Evolutionary conservation across 192 early-diverging fungal species (phyloP).

Genomic region (Linderina pennispora): DNA sequence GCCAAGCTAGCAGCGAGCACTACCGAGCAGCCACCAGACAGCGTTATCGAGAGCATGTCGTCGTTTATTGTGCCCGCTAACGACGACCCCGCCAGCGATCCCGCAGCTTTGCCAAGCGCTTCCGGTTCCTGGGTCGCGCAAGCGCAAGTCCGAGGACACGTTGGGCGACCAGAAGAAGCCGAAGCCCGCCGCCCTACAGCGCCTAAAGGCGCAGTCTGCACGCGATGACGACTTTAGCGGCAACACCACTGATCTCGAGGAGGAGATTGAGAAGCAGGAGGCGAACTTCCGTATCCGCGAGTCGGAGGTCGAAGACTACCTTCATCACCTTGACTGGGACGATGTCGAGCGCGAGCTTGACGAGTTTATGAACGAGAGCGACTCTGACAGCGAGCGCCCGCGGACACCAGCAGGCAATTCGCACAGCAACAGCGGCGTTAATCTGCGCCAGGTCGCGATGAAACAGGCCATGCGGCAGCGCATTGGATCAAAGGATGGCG

Average conservation of each 20-base stretch:
- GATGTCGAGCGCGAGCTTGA: conserved; percentile 51
- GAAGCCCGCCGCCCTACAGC: conserved; percentile 4
- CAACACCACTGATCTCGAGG: conserved; percentile 44
- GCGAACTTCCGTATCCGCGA: conserved; percentile 45
- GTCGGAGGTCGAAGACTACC: conserved; percentile 47
- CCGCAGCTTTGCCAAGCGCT: not conserved
- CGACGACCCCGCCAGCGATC: not conserved
- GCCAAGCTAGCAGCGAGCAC: conserved; percentile 4
- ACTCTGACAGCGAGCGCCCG: conserved; percentile 26
- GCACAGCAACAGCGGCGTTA: not conserved
- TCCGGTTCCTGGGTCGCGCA: not conserved
- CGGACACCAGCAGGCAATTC: conserved; percentile 4
- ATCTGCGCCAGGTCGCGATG: conserved; percentile 17
- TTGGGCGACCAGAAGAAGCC: not conserved
- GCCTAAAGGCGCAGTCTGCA: conserved; percentile 10
- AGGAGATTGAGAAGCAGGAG: conserved; percentile 46
- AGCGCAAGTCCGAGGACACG: not conserved
- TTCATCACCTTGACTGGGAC: conserved; percentile 52
- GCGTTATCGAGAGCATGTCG: not conserved
- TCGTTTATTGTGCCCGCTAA: not conserved
- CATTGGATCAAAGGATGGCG: conserved; percentile 12
- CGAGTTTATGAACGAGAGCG: conserved; percentile 38
- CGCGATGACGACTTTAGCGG: conserved; percentile 37
- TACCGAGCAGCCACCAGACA: not conserved
- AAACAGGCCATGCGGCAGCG: conserved; percentile 20